A percentile compares a stretch with the other conserved stretches of the same genome.
phyloP scores from a whole-genome alignment of 306 rosid genomes.

The Prunus fruticosa region DNA sequence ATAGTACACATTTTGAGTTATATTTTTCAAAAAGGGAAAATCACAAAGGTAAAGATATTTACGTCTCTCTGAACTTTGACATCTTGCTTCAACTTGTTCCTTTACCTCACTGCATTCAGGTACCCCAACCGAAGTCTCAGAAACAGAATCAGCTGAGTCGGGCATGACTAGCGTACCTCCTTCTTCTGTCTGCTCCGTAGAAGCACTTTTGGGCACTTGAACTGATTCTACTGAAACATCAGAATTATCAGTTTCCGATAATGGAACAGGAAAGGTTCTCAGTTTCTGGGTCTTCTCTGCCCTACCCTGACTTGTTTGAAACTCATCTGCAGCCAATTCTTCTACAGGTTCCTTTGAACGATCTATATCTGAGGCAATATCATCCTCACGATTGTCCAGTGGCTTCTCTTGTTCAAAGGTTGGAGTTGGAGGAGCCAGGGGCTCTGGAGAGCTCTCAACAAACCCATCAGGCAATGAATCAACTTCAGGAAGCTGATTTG shows the following conservation, averaged over 20 bases:
- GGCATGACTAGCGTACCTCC: constrained; percentile 35
- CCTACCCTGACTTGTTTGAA: constrained; percentile 43
- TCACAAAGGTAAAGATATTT: constrained; percentile 36
- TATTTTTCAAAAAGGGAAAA: neutral
- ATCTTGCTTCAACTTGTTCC: constrained; percentile 47
- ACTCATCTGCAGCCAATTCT: constrained; percentile 35
- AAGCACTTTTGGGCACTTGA: constrained; percentile 32
- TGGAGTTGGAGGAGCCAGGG: constrained; percentile 65
- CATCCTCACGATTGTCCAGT: constrained; percentile 34
- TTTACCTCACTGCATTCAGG: constrained; percentile 43
- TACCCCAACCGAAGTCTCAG: constrained; percentile 30
- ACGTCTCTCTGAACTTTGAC: constrained; percentile 55
- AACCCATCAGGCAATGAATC: constrained; percentile 91
- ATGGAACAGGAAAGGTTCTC: constrained; percentile 42
- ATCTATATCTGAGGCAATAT: constrained; percentile 29
- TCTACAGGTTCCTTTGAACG: constrained; percentile 32
- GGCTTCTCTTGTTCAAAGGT: constrained; percentile 58
- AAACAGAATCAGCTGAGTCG: constrained; percentile 29
- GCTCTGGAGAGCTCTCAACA: constrained; percentile 71
- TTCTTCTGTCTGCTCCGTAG: constrained; percentile 46
- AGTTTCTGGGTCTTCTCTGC: constrained; percentile 35
- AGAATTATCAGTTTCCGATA: constrained; percentile 45
- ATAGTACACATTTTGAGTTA: constrained; percentile 1
- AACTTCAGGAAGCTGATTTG: constrained; percentile 87
- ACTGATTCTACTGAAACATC: constrained; percentile 39